These are phyloP conservation scores for Hyaloscypha finlandica DNA, from an alignment of 495 filamentous ascomycete genomes.

Conservation along the genomic window DNA sequence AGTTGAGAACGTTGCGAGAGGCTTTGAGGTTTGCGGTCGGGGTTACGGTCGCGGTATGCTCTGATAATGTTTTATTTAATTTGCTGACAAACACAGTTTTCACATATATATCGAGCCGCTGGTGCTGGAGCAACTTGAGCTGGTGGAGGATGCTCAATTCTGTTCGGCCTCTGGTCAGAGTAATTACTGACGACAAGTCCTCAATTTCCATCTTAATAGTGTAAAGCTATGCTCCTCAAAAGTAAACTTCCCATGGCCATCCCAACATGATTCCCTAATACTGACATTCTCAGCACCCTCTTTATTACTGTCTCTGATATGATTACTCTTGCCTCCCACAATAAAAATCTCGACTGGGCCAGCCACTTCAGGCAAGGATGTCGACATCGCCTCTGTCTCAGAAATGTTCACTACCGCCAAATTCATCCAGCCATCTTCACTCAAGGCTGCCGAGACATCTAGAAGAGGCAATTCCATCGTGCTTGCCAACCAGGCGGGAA, in stretches of 20 bases:
- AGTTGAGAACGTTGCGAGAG: no score
- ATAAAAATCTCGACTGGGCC: slow-evolving; percentile 49
- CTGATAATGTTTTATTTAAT: no score
- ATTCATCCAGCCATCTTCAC: slow-evolving; percentile 54
- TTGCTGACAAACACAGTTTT: no score
- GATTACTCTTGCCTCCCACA: slow-evolving; percentile 48
- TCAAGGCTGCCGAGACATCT: slow-evolving; percentile 53
- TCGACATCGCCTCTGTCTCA: slow-evolving; percentile 44
- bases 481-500: slow-evolving; percentile 53
- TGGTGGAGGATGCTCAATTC: no score
- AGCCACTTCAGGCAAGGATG: slow-evolving; percentile 45
- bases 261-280: background rate
- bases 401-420: slow-evolving; percentile 60
- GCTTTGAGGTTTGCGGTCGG: no score
- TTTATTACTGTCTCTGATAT: background rate
- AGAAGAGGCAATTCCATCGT: slow-evolving; percentile 57
- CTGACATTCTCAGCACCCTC: background rate
- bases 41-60: no score
- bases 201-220: background rate
- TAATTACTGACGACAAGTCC: background rate
- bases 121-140: no score
- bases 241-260: background rate
- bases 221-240: slow-evolving; percentile 3
- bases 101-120: no score
- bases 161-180: no score